Evolutionary conservation across 73 alveolate genomes (phyloP), one percentile per base, ranked within the genome.

Genomic region (Paramecium sonneborni): DNA sequence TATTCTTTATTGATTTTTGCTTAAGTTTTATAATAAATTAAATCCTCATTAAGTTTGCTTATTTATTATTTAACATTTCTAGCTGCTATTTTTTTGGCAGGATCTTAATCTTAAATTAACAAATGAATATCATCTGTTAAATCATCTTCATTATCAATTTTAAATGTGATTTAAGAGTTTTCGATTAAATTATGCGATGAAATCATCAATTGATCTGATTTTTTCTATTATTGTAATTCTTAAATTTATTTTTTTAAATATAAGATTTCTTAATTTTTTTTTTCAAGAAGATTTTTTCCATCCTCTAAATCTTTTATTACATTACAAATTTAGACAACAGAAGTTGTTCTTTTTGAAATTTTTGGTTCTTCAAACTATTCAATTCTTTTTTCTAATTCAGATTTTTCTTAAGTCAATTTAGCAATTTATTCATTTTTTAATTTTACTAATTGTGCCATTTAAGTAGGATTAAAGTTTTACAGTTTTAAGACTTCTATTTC

Each of bases 231-330:
- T 26, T 30, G 20, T 14, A 62, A 30, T 26, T 62, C 84, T 62
- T 62, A 62, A 11, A 79, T 79, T 44, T 79, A 20, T 39, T 79
- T 39, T 62, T 79, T 79, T 44, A 79, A 79, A 1, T 20, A 12
- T 24, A 79, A 41, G 30, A 79, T 79, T 39, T 79, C 90, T 44
- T 79, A 79, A 79, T 79, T 79, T 62, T 79, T 79, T 46, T 79
- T 79, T 30, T 79, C 72, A 24, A 79, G 30, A 41, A 79, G 20
- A 39, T 43, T 46, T 44, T 79, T 79, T 24, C 90, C 90, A 43
- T 79, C 90, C 56, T 79, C 90, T 46, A 79, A 46, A 44, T 79
- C 90, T 12, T 79, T 79, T 18, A 79, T 79, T 23, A 79, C 90
- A 41, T 20, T 44, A 23, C 55, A 41, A 23, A 79, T 46, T 43